phyloP scores from a whole-genome alignment of 1,284 basidiomycete species.

The Tilletiaria anomala region DNA sequence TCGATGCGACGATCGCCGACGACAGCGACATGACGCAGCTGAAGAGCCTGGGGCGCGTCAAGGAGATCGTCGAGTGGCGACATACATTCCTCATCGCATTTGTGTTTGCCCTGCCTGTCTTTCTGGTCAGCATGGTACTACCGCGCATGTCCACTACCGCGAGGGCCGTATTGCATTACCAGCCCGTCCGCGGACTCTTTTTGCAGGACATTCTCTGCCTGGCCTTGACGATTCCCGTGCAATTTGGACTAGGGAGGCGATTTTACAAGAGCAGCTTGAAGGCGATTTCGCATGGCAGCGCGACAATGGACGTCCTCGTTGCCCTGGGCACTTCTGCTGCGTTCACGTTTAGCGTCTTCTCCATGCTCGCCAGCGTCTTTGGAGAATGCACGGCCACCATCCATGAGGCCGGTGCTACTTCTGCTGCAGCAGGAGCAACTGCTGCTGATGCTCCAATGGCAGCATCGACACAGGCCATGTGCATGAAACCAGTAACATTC shows the following conservation, averaged over 20 bases:
- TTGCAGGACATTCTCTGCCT: slow-evolving; percentile 70
- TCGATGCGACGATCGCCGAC: slow-evolving; percentile 71
- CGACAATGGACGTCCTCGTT: slow-evolving; percentile 84
- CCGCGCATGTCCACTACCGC: slow-evolving; percentile 47
- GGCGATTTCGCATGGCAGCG: slow-evolving; percentile 68
- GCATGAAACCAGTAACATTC: slow-evolving; percentile 72
- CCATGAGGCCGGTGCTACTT: slow-evolving; percentile 1
- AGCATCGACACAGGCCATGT: slow-evolving; percentile 42
- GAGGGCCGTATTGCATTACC: slow-evolving; percentile 44
- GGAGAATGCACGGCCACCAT: slow-evolving; percentile 13
- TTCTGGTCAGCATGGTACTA: slow-evolving; percentile 76
- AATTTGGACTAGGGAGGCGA: slow-evolving; percentile 74
- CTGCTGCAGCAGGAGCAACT: not conserved
- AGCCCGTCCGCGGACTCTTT: slow-evolving; percentile 54
- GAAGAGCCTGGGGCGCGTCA: slow-evolving; percentile 73
- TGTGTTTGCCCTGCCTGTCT: slow-evolving; percentile 76
- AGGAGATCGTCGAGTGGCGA: slow-evolving; percentile 81
- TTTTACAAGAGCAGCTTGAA: slow-evolving; percentile 87
- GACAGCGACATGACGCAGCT: slow-evolving; percentile 72
- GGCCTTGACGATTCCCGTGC: slow-evolving; percentile 74
- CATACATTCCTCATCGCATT: slow-evolving; percentile 62
- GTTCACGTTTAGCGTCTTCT: slow-evolving; percentile 70
- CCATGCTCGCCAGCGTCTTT: slow-evolving; percentile 44
- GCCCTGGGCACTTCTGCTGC: slow-evolving; percentile 88
- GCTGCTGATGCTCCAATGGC: not conserved